Evolutionary conservation across 768 basidiomycete species (phyloP).

Genomic region (Pleurotus giganteus): DNA sequence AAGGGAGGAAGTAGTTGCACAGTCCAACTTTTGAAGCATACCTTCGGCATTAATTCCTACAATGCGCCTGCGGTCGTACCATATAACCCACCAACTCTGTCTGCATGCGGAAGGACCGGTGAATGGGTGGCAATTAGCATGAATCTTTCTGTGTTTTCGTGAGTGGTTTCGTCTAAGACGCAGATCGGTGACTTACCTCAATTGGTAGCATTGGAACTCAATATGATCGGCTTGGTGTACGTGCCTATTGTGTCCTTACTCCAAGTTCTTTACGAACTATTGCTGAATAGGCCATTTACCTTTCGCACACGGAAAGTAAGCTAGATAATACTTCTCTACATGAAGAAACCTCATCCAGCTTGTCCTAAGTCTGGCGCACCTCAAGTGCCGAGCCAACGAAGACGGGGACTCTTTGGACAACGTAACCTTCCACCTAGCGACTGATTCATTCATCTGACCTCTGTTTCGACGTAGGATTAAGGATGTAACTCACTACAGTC

Average conservation of each 20-base stretch:
- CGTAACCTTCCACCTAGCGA: constrained; percentile 24
- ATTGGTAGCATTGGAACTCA: constrained; percentile 46
- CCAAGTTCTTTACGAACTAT: constrained; percentile 6
- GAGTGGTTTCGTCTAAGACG: constrained; percentile 5
- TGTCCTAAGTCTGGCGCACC: constrained; percentile 55
- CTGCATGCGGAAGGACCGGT: constrained; percentile 48
- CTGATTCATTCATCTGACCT: constrained; percentile 11
- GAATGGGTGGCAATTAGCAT: constrained; percentile 58
- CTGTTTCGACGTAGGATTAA: constrained; percentile 34
- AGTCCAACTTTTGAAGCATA: constrained; percentile 24
- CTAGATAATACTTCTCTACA: neutral
- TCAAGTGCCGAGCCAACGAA: constrained; percentile 62
- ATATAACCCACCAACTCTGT: constrained; percentile 46
- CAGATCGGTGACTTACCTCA: neutral
- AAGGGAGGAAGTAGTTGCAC: constrained; percentile 22
- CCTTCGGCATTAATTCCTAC: constrained; percentile 29
- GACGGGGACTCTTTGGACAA: constrained; percentile 66
- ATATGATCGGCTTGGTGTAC: constrained; percentile 51
- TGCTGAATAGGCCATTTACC: constrained; percentile 38
- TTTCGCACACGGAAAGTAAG: constrained; percentile 59
- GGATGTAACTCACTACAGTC: constrained; percentile 58
- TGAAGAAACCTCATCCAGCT: neutral
- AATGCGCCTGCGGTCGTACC: constrained; percentile 23
- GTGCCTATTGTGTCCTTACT: constrained; percentile 7
- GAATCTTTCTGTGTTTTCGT: constrained; percentile 56